Conservation (phyloP, 192 early-diverging fungal species). For the Coemansia sp. region DNA sequence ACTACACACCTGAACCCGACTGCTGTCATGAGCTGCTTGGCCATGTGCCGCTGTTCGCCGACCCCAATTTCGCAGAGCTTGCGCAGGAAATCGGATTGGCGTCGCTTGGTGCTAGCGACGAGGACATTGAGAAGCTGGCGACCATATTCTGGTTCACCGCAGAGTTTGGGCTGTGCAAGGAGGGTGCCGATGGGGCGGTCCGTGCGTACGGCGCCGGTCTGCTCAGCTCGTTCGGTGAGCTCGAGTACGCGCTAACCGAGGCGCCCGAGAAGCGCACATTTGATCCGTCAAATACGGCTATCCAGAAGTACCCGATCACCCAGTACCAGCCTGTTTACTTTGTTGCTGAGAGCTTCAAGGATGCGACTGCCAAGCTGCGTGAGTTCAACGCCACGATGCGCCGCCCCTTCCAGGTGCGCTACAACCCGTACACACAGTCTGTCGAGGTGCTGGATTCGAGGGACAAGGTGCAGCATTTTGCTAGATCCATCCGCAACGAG, state of each 20-base stretch:
- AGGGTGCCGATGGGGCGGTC: slow-evolving; percentile 62
- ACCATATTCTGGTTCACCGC: slow-evolving; percentile 94
- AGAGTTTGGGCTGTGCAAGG: slow-evolving; percentile 89
- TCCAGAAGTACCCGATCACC: slow-evolving; percentile 83
- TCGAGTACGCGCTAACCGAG: slow-evolving; percentile 82
- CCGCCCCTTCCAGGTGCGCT: slow-evolving; percentile 87
- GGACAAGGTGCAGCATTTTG: slow-evolving; percentile 82
- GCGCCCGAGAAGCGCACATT: slow-evolving; percentile 80
- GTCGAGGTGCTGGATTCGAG: slow-evolving; percentile 89
- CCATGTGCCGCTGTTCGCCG: slow-evolving; percentile 79
- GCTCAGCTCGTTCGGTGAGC: slow-evolving; percentile 92
- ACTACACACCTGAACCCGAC: slow-evolving; percentile 94
- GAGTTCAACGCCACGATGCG: slow-evolving; percentile 75
- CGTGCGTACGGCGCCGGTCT: slow-evolving; percentile 92
- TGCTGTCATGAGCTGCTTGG: slow-evolving; percentile 96
- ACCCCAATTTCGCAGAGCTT: slow-evolving; percentile 91
- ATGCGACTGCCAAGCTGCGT: slow-evolving; percentile 87
- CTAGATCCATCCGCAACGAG: slow-evolving; percentile 74
- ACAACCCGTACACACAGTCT: slow-evolving; percentile 88
- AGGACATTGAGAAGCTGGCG: slow-evolving; percentile 85
- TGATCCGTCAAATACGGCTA: slow-evolving; percentile 74
- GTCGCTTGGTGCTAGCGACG: slow-evolving; percentile 87
- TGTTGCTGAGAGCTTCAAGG: slow-evolving; percentile 91
- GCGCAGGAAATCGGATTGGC: slow-evolving; percentile 94
- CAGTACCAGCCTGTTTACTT: slow-evolving; percentile 95